These are phyloP conservation scores for Mycena epipterygia DNA, from an alignment of 768 basidiomycete species.

Conservation along the genomic window DNA sequence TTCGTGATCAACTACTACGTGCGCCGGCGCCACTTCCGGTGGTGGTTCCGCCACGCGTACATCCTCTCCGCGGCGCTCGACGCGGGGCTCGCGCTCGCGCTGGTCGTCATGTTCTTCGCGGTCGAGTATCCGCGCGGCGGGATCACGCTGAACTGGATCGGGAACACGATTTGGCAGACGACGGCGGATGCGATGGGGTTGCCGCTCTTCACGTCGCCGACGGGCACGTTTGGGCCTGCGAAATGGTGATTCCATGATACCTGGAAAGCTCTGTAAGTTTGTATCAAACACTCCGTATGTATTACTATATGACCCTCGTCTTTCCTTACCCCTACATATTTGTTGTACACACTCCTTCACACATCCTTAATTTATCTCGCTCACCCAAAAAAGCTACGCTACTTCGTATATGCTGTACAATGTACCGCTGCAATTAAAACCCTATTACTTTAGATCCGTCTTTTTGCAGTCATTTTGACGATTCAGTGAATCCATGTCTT, in stretches of 20 bases:
- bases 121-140: slow-evolving; percentile 69
- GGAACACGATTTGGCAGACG: slow-evolving; percentile 79
- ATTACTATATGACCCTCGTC: neutral
- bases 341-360: neutral
- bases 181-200: slow-evolving; percentile 77
- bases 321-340: neutral
- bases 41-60: slow-evolving; percentile 95
- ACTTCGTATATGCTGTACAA: neutral
- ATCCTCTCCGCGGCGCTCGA: slow-evolving; percentile 81
- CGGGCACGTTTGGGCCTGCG: slow-evolving; percentile 27
- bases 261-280: neutral
- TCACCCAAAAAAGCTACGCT: neutral
- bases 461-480: no score
- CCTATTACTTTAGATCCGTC: no score
- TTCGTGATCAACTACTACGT: slow-evolving; percentile 91
- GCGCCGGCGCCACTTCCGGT: slow-evolving; percentile 78
- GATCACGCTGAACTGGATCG: slow-evolving; percentile 80
- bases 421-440: no score
- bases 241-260: slow-evolving; percentile 21
- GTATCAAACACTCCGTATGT: neutral
- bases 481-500: no score
- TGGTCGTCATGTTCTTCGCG: slow-evolving; percentile 76
- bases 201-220: slow-evolving; percentile 52
- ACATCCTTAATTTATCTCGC: neutral
- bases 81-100: slow-evolving; percentile 70